Conservation (phyloP, 495 filamentous ascomycete genomes). For the Eremomyces bilateralis region DNA sequence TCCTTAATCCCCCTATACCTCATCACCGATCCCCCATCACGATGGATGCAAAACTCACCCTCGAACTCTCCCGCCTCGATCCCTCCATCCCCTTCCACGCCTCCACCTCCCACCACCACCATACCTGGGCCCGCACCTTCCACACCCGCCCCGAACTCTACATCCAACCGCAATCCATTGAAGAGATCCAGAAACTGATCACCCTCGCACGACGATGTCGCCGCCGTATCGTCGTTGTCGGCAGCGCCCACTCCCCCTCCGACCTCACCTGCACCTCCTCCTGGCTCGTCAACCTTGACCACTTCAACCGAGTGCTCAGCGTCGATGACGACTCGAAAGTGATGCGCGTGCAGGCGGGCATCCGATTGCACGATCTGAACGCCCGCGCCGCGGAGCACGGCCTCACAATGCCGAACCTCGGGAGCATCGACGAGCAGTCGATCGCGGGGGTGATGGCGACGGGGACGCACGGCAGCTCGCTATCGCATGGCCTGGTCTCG, state of each 20-base stretch:
- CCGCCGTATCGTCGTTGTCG: conserved; percentile 57
- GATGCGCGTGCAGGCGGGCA: conserved; percentile 67
- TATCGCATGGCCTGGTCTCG: conserved; percentile 64
- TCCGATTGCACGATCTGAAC: conserved; percentile 51
- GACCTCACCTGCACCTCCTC: conserved; percentile 83
- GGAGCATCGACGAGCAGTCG: conserved; percentile 86
- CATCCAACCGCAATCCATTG: conserved; percentile 53
- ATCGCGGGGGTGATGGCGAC: conserved; percentile 85
- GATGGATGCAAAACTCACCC: conserved; percentile 28
- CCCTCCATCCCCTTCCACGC: conserved; percentile 58
- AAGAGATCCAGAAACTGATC: conserved; percentile 66
- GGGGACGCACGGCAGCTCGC: conserved; percentile 75
- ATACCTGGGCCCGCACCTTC: conserved; percentile 94
- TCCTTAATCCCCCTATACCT: no score
- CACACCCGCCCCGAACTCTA: conserved; percentile 73
- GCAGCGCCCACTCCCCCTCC: conserved; percentile 77
- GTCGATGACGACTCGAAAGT: conserved; percentile 40
- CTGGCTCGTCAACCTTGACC: conserved; percentile 88
- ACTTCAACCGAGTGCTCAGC: conserved; percentile 47
- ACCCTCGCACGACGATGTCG: conserved; percentile 62
- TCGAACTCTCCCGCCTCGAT: conserved; percentile 33
- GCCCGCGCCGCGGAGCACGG: conserved; percentile 45
- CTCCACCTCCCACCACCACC: conserved; percentile 45
- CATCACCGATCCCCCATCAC: no score
- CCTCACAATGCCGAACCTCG: conserved; percentile 67